Conservation (phyloP, 148 eudicot species). For the Rhododendron kiyosumense region DNA sequence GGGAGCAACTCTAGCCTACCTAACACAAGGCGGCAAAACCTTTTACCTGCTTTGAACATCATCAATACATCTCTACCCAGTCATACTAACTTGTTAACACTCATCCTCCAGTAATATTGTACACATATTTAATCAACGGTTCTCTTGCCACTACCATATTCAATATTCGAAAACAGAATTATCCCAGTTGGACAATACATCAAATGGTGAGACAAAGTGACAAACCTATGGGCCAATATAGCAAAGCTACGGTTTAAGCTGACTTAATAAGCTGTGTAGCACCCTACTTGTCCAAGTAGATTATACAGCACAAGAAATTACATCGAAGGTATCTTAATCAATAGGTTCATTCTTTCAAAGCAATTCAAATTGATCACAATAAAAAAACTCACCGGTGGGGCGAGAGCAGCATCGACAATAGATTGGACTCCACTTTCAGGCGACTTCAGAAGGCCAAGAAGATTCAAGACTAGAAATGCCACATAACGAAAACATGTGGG, state of each 20-base stretch:
- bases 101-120: background rate
- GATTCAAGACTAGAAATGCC: conserved; percentile 27
- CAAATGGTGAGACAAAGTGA: background rate
- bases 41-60: background rate
- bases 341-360: background rate
- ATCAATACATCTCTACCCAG: background rate
- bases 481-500: conserved; percentile 45
- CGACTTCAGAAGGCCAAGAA: conserved; percentile 58
- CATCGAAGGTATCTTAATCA: background rate
- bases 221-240: background rate
- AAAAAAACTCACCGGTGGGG: conserved; percentile 67
- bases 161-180: background rate
- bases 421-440: conserved; percentile 60
- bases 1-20: background rate
- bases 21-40: background rate
- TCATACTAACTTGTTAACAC: background rate
- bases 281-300: background rate
- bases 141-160: background rate
- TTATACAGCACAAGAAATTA: background rate
- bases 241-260: background rate
- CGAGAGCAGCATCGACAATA: conserved; percentile 77
- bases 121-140: background rate
- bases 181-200: background rate
- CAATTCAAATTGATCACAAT: background rate
- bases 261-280: background rate